These are phyloP conservation scores for Cordia subcordata DNA, from an alignment of 257 asterid genomes.

Conservation along the genomic window DNA sequence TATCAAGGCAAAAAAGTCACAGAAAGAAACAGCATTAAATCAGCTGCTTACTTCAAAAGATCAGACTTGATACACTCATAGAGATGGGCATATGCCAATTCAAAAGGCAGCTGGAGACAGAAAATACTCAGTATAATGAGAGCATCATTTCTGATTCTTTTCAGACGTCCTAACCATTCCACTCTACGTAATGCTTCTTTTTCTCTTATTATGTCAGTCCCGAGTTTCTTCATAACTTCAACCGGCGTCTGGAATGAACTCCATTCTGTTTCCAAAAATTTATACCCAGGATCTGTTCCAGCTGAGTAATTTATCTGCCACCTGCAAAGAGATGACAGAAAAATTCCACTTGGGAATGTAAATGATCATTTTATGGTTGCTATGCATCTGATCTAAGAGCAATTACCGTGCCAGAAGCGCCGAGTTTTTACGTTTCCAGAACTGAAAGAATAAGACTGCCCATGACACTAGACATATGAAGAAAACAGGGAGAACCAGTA, in stretches of 20 bases:
- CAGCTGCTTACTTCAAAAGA: slow-evolving; percentile 59
- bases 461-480: slow-evolving; percentile 72
- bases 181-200: slow-evolving; percentile 71
- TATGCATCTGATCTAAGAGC: slow-evolving; percentile 11
- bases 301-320: slow-evolving; percentile 62
- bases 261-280: slow-evolving; percentile 32
- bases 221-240: slow-evolving; percentile 48
- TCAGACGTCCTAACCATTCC: slow-evolving; percentile 84
- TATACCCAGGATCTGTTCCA: slow-evolving; percentile 48
- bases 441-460: slow-evolving; percentile 88
- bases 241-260: slow-evolving; percentile 40
- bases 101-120: slow-evolving; percentile 94
- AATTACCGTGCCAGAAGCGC: slow-evolving; percentile 71
- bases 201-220: slow-evolving; percentile 45
- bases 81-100: slow-evolving; percentile 88
- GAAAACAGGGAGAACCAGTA: slow-evolving; percentile 81
- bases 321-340: slow-evolving; percentile 31
- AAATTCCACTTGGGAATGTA: neutral
- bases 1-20: too few relatives aligned
- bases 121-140: slow-evolving; percentile 68
- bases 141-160: slow-evolving; percentile 88
- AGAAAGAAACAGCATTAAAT: neutral
- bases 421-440: slow-evolving; percentile 91
- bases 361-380: neutral
- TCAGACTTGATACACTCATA: slow-evolving; percentile 62